Evolutionary conservation across 2,329 filamentous ascomycete genomes (phyloP), one percentile per base, ranked within the genome.

Genomic region (Colletotrichum tabaci): DNA sequence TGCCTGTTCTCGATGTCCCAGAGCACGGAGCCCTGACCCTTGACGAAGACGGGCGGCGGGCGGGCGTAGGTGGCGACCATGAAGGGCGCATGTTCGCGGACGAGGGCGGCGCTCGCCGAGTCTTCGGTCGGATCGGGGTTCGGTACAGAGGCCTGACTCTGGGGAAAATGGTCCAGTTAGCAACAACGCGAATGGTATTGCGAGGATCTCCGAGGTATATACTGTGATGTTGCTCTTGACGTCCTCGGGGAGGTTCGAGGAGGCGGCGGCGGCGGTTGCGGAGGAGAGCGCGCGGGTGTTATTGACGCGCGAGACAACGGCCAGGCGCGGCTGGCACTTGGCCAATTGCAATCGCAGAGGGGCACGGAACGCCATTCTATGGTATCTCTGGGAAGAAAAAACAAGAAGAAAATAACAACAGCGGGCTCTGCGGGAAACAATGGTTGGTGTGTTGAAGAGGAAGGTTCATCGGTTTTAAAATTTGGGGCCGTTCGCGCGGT

Each of bases 61-160:
- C 96, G 94, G 63, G 94, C 91, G 83, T 99, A 99, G 64, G 96
- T 99, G 2, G 95, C 92, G 38, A 99, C 93, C 96, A 99, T 98
- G 84, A 91, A 98, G 3, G 93, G 93, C 42, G 91, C 88, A 77
- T 95, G 91, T 73, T 94, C 90, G 75, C 90, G 87, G 74, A 98
- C 90, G 71, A 98, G 88, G 40, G 91, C 88, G 44, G 91, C 89
- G 74, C 94, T 97, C 76, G 90, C 85, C 0, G 94, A 96, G 81
- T 94, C 92, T 58, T 89, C 77, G 16, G 90, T 79, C 46, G 94
- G 94, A 78, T 97, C 94, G 60, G 93, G 88, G 75, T 92, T 94
- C 12, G 92, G 87, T 15, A 86, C 75, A 60, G 78, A 70, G 40
- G 80, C 80, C 58, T 82, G 80, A 63, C 77, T 76, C 79, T 78